Base-by-base conservation (phyloP, 495 filamentous ascomycete species). In the Daldinia childiae region DNA sequence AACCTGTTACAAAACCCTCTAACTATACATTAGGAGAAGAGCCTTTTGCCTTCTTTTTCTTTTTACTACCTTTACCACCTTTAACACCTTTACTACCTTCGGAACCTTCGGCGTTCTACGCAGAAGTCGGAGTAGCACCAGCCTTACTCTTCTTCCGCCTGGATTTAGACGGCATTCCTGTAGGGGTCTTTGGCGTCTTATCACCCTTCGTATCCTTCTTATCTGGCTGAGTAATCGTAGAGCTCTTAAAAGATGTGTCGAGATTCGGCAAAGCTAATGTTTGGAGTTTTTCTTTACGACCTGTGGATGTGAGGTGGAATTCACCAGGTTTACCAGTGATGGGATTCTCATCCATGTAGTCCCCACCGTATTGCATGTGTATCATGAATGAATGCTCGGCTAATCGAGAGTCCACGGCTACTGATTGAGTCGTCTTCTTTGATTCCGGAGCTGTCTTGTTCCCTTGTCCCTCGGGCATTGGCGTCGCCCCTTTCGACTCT, bases 281-380 rank as follows among this genome's bases (percentile, higher is more conserved):
- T 12, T 73, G 74, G 5, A 76, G 76, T 71, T 81, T 83, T 34
- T 77, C 80, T 58, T 83, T 84, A 19, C 85, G 79, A 2, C 86
- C 85, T 4, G 88, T 87, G 30, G 84, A 89, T 11, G 88, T 88
- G 56, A 96, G 83, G 60, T 91, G 90, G 80, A 97, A 97, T n/a
- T 89, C 88, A 21, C 94, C 94, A 0, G 94, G 94, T 72, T 92
- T 90, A 51, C 94, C 94, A 1, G 91, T 88, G 54, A 97, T 87
- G 2, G 93, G 93, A 71, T 90, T 95, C 77, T 97, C 93, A 79
- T 99, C 93, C 88, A 95, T 93, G 79, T 88, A 97, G 59, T 98
- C 94, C 54, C 90, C 87, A 26, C 87, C 88, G 62, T 89, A 90
- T 38, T 85, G 84, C 15, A 89, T 78, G 52, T 90, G 82, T 27